Percentiles rank a stretch among this genome's conserved stretches.
Conservation (phyloP, 257 asterid species). For the Solanum etuberosum region DNA sequence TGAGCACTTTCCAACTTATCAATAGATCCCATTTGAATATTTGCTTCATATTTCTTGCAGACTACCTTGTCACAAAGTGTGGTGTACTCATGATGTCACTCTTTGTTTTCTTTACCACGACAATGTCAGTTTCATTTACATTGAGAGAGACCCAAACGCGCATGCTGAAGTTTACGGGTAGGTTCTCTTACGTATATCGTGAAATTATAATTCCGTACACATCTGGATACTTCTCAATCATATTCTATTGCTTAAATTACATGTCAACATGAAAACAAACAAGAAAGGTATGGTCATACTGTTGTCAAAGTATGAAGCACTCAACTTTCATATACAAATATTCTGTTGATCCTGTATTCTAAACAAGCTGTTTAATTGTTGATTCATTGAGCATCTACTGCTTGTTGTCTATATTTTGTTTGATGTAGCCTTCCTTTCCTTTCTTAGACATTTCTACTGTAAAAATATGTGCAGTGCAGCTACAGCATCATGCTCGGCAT, state of each 20-base stretch:
- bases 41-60: conserved; percentile 41
- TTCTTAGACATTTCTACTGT: conserved; percentile 3
- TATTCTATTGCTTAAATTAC: neutral
- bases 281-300: neutral
- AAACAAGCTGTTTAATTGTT: neutral
- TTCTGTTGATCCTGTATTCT: neutral
- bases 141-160: conserved; percentile 98
- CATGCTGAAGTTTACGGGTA: conserved; percentile 98
- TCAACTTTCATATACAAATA: neutral
- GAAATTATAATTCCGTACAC: neutral
- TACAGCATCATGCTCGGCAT: conserved; percentile 99
- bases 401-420: neutral
- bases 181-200: conserved; percentile 3
- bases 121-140: conserved; percentile 99
- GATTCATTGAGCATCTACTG: neutral
- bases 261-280: neutral
- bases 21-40: neutral
- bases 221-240: neutral
- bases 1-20: neutral
- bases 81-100: conserved; percentile 99
- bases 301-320: neutral
- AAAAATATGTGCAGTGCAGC: conserved; percentile 65
- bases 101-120: conserved; percentile 97
- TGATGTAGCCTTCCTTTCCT: neutral
- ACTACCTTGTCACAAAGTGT: conserved; percentile 92